These are phyloP conservation scores for Tuber calosporum DNA, from an alignment of 495 filamentous ascomycete genomes.

Conservation along the genomic window DNA sequence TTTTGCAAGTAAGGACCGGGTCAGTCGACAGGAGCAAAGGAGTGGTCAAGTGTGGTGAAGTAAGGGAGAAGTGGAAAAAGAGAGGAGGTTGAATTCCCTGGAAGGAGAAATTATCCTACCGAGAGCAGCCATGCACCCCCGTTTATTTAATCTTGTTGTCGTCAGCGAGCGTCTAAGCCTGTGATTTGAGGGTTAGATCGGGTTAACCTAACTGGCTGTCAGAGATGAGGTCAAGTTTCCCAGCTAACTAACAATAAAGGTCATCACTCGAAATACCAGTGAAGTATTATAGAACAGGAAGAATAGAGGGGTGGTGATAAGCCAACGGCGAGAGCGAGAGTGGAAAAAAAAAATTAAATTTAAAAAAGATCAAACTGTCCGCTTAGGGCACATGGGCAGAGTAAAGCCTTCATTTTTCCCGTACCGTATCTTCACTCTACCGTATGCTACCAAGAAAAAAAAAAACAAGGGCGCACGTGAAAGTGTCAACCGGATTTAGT, in stretches of 20 bases:
- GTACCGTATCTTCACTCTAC: neutral
- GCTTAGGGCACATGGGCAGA: neutral
- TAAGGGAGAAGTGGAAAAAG: neutral
- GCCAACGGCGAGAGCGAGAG: neutral
- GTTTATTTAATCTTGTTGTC: constrained; percentile 16
- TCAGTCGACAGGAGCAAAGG: neutral
- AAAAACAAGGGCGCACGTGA: constrained; percentile 15
- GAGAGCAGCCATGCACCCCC: constrained; percentile 56
- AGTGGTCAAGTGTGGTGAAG: neutral
- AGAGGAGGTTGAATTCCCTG: neutral
- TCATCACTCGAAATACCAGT: neutral
- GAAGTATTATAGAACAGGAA: neutral
- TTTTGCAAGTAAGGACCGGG: constrained; percentile 11
- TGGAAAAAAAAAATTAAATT: neutral
- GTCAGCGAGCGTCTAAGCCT: constrained; percentile 1
- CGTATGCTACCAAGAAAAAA: too few relatives aligned
- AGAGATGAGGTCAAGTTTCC: constrained; percentile 19
- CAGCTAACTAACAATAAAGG: neutral
- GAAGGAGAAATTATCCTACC: constrained; percentile 44
- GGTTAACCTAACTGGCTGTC: neutral
- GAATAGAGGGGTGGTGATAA: neutral
- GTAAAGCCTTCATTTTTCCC: neutral
- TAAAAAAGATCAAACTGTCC: neutral
- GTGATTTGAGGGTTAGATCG: neutral
- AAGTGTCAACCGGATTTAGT: constrained; percentile 11